Evolutionary conservation across 805 yeast species (phyloP).

Genomic region (Soucietia sequanensis): DNA sequence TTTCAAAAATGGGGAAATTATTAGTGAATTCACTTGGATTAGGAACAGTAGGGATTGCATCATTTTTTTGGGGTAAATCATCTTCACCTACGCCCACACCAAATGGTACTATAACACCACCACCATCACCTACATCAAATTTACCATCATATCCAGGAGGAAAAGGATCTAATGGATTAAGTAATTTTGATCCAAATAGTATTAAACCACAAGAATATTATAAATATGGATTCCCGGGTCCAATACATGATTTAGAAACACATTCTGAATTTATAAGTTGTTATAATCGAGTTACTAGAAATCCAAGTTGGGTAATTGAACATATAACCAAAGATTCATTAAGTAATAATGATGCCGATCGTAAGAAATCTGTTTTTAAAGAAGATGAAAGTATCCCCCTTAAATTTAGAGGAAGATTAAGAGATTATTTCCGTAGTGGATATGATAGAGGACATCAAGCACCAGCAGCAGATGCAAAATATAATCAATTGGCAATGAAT

Average conservation of each 20-base stretch:
- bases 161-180: neutral
- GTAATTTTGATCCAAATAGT: constrained; percentile 24
- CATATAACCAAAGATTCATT: constrained; percentile 79
- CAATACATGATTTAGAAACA: constrained; percentile 77
- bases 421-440: constrained; percentile 92
- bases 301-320: constrained; percentile 89
- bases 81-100: constrained; percentile 11
- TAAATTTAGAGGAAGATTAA: constrained; percentile 69
- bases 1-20: constrained; percentile 24
- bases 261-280: constrained; percentile 80
- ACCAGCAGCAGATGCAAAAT: constrained; percentile 97
- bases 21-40: constrained; percentile 30
- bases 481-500: constrained; percentile 87
- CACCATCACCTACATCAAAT: constrained; percentile 9
- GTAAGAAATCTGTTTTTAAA: constrained; percentile 76
- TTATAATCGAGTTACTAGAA: constrained; percentile 78
- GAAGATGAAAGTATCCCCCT: constrained; percentile 85
- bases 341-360: constrained; percentile 55
- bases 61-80: constrained; percentile 41
- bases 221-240: constrained; percentile 94
- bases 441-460: constrained; percentile 97
- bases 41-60: constrained; percentile 37
- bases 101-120: constrained; percentile 9
- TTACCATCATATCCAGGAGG: constrained; percentile 6
- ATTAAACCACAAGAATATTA: constrained; percentile 80